A percentile compares a stretch with the other conserved stretches of the same genome.
phyloP scores from a whole-genome alignment of 306 rosid genomes.

The Vigna trinervia region DNA sequence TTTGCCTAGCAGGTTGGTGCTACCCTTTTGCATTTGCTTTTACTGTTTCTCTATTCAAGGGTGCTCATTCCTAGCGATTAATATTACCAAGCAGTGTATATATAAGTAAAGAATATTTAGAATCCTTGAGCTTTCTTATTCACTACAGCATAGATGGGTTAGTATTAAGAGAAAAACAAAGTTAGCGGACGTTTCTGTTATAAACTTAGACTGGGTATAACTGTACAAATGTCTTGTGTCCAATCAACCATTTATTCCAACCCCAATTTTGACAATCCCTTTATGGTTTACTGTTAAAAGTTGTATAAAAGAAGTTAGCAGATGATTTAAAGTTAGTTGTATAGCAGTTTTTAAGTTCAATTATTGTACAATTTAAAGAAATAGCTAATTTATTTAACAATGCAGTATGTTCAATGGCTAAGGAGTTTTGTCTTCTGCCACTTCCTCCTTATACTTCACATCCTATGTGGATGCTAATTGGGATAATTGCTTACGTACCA shows the following conservation, averaged over 20 bases:
- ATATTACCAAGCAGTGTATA: slow-evolving; percentile 9
- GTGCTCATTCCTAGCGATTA: not conserved
- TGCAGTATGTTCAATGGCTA: too few species aligned
- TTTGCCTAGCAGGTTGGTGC: not conserved
- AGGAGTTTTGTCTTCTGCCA: too few species aligned
- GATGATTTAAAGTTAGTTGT: not conserved
- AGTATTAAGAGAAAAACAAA: too few species aligned
- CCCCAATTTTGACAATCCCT: too few species aligned
- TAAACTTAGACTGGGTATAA: not conserved
- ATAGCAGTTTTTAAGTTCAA: not conserved
- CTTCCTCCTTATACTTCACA: too few species aligned
- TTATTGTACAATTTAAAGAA: not conserved
- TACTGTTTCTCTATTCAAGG: not conserved
- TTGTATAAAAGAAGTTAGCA: not conserved
- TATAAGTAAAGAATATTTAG: slow-evolving; percentile 28
- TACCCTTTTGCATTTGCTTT: slow-evolving; percentile 12
- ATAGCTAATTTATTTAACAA: not conserved
- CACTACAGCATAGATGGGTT: not conserved
- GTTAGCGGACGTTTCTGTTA: slow-evolving; percentile 3
- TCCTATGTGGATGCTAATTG: too few species aligned
- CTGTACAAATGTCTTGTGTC: too few species aligned
- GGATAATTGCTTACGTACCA: too few species aligned
- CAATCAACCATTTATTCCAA: too few species aligned
- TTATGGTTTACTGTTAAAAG: not conserved
- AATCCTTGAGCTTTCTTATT: not conserved